Conservation (phyloP, 805 yeast species). For the Cyberlindnera euphorbiiphila region DNA sequence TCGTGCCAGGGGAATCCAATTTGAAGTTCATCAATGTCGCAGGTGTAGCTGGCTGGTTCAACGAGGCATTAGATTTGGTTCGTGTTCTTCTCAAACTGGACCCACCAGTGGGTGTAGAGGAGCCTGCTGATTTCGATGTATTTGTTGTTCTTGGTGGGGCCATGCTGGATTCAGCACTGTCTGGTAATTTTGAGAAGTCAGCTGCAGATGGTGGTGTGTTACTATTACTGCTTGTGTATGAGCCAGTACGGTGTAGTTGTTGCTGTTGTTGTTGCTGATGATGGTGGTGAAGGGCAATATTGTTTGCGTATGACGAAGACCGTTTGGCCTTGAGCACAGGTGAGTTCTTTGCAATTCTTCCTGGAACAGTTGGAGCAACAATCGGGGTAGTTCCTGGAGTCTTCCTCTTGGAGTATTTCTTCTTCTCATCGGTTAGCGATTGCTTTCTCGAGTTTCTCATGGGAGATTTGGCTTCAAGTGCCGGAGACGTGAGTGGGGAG, state of each 20-base stretch:
- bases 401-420: conserved; percentile 32
- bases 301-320: conserved; percentile 19
- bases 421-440: conserved; percentile 22
- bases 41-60: conserved; percentile 28
- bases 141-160: conserved; percentile 23
- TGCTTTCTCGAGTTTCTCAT: conserved; percentile 17
- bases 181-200: conserved; percentile 5
- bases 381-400: conserved; percentile 38
- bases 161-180: conserved; percentile 13
- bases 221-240: too few relatives aligned
- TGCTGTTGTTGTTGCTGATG: conserved; percentile 20
- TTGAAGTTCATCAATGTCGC: conserved; percentile 27
- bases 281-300: conserved; percentile 18
- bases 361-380: conserved; percentile 34
- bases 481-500: conserved; percentile 65
- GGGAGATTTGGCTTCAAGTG: conserved; percentile 44
- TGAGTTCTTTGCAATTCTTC: conserved; percentile 33
- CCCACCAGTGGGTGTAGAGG: conserved; percentile 2
- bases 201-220: conserved; percentile 3
- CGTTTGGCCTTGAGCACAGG: conserved; percentile 35
- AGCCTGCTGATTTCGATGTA: neutral
- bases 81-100: conserved; percentile 22
- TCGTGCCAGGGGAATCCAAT: conserved; percentile 10
- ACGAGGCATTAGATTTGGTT: conserved; percentile 16
- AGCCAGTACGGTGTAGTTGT: too few relatives aligned